Base-by-base conservation (phyloP, 1,284 basidiomycete species). In the Moniliophthora roreri region DNA sequence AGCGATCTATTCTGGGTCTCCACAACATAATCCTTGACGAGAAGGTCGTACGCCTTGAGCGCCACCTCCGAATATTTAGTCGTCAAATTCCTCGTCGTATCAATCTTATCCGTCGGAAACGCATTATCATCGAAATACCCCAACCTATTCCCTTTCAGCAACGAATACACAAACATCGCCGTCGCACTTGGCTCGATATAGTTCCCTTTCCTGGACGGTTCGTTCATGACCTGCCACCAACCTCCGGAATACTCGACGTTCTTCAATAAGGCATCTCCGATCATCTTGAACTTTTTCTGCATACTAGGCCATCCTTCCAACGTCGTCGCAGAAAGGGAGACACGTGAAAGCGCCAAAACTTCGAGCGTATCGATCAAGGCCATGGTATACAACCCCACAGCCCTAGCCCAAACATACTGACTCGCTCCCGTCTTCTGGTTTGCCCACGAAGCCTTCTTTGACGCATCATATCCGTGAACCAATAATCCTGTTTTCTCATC, bases 301-400 rank as follows among this genome's bases (percentile, higher is more conserved):
- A 50, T 37, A 11, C 16, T 21, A 4, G 23, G n/a, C 21, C 38
- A 32, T 3, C 16, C 16, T 7, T 40, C 24, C 8, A 11, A 21
- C 11, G 21, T 11, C 20, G n/a, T 13, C 15, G 41, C n/a, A n/a
- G n/a, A n/a, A n/a, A n/a, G n/a, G n/a, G n/a, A n/a, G n/a, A n/a
- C n/a, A 44, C 28, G 28, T 10, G 44, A 24, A 51, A 18, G 20
- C 21, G 16, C 34, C 37, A n/a, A 15, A 9, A 18, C 13, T 23
- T 48, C 38, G 3, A 53, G 15, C 4, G 39, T 39, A 42, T 53
- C 52, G 13, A 48, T 46, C n/a, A 53, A 21, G 7, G 35, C 23
- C 52, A 48, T 48, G 16, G 21, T 26, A 26, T 48, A 48, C 52
- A 45, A 53, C 9, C 45, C 52, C 16, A 53, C 11, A 45, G 40